Base-by-base conservation (phyloP, 23 red algal species). In the Gracilaria caudata region DNA sequence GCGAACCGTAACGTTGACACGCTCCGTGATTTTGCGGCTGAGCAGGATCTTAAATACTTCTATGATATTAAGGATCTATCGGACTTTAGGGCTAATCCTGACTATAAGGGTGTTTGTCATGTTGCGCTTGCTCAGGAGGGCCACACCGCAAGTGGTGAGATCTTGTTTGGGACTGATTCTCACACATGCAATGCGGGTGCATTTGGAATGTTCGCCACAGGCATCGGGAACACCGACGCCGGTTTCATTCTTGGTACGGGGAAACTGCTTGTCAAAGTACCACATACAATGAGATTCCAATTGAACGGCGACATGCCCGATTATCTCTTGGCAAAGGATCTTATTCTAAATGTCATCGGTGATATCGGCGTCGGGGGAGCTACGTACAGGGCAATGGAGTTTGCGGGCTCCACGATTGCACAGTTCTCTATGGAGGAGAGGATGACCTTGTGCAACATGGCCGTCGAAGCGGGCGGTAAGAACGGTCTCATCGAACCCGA, bases 21-120 rank as follows among this genome's bases (percentile, higher is more conserved):
- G 70, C 80, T 98, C 19, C 56, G 96, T 4, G 71, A 98, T 11
- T 98, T 98, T 90, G 92, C 90, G 29, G 56, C 58, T 20, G 92
- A 94, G 58, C 96, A 98, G 80, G 86, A 79, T 68, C 92, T 98
- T 56, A 91, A 91, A 59, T 92, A 95, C 78, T 98, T 95, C 81
- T 98, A 98, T 64, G 96, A 98, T 38, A 98, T 98, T 63, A 82
- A 54, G 34, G 96, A 98, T 49, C 70, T 93, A 30, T 41, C 76
- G 32, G 76, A 97, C 90, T 92, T 77, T 30, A 49, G 79, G 21
- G 78, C 78, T 3, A 98, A 98, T 72, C 92, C 96, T 0, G 92
- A 98, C 68, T 98, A 98, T 73, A 98, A 98, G 68, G 96, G 96
- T 16, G 96, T 98, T 16, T 98, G 96, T 65, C 96, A 98, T 56